A percentile compares a stretch with the other conserved stretches of the same genome.
Conservation (phyloP, 2,329 filamentous ascomycete genomes). For the Coniochaeta sp. region DNA sequence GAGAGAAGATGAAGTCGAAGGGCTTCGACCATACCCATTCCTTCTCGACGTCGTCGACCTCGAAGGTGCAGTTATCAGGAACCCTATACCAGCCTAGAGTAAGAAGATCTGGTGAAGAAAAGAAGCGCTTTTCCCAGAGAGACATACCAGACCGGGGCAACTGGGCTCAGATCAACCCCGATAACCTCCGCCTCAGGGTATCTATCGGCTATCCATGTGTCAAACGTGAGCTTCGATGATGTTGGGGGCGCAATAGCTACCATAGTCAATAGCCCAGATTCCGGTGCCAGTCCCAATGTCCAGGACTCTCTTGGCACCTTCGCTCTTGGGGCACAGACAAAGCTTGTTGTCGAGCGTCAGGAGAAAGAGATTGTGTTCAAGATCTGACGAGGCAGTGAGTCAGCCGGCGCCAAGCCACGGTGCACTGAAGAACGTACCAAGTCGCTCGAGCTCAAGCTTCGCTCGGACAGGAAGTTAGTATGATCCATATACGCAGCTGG, state of each 20-base stretch:
- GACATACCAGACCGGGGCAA: background rate
- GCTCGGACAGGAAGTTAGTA: background rate
- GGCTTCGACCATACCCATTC: constrained; percentile 11
- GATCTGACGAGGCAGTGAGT: constrained; percentile 4
- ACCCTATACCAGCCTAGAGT: background rate
- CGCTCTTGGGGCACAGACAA: constrained; percentile 8
- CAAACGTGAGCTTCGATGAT: background rate
- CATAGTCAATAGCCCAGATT: constrained; percentile 14
- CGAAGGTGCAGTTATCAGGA: constrained; percentile 12
- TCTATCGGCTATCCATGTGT: constrained; percentile 2
- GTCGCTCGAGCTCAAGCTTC: background rate
- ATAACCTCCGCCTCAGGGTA: constrained; percentile 11
- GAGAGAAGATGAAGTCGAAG: constrained; percentile 11
- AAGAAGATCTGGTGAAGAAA: background rate
- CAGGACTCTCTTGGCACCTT: constrained; percentile 10
- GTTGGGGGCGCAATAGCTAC: background rate
- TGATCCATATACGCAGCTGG: background rate
- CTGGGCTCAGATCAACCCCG: constrained; percentile 9
- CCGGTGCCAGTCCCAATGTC: constrained; percentile 13
- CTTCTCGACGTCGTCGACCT: constrained; percentile 13
- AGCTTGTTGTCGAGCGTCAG: constrained; percentile 9
- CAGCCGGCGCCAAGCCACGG: background rate
- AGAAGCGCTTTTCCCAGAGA: background rate
- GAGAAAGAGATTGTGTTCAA: constrained; percentile 12
- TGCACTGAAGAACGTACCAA: background rate